Evolutionary conservation across 139 green algal genomes (phyloP).

Genomic region (Protoeuglena noctilucae): DNA sequence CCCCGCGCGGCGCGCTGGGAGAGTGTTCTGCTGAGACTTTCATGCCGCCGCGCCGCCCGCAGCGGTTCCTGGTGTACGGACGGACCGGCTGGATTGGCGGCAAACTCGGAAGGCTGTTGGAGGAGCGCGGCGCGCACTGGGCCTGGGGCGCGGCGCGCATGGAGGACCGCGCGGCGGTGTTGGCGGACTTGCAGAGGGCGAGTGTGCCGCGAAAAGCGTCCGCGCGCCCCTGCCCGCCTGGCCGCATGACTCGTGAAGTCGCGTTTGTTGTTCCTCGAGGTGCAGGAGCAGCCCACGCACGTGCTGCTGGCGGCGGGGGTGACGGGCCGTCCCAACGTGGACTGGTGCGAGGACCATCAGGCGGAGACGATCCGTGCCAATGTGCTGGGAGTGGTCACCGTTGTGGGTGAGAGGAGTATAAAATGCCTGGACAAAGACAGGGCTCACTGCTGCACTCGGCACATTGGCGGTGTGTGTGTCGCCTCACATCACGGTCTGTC

Average conservation of each 20-base stretch:
- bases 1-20: too few species aligned
- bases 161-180: constrained; percentile 62
- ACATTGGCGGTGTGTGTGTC: too few species aligned
- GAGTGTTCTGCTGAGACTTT: too few species aligned
- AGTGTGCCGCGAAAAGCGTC: constrained; percentile 3
- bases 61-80: constrained; percentile 82
- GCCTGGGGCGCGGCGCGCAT: constrained; percentile 66
- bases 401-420: too few species aligned
- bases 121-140: constrained; percentile 57
- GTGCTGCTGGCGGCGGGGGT: constrained; percentile 86
- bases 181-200: constrained; percentile 76
- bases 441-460: too few species aligned
- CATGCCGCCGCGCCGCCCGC: too few species aligned
- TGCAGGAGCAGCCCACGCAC: constrained; percentile 79
- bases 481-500: too few species aligned
- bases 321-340: constrained; percentile 90
- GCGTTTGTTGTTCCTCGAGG: not conserved
- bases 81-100: constrained; percentile 75
- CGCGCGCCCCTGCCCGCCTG: not conserved
- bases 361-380: constrained; percentile 85
- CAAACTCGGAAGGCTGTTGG: constrained; percentile 57
- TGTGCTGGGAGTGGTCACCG: constrained; percentile 81
- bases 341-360: constrained; percentile 96
- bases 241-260: not conserved
- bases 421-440: too few species aligned